Percentiles rank a stretch among this genome's conserved stretches.
Evolutionary conservation across 2,329 filamentous ascomycete species (phyloP).

Genomic region (Colletotrichum tropicale): DNA sequence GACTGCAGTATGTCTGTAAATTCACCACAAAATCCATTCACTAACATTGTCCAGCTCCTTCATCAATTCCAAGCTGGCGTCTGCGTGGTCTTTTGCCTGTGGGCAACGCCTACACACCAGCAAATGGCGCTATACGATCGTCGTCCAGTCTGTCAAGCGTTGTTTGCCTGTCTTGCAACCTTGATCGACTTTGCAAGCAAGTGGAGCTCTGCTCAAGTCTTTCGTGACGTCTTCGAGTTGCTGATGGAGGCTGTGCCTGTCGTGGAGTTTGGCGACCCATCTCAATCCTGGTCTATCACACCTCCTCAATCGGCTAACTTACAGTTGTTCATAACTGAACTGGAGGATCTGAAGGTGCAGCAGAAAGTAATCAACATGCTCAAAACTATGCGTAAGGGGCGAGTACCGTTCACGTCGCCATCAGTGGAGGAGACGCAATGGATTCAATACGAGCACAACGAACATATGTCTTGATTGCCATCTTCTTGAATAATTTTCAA

Average conservation of each 20-base stretch:
- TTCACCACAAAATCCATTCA: not conserved
- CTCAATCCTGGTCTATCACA: not conserved
- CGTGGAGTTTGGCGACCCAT: not conserved
- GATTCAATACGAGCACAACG: not conserved
- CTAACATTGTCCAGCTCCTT: not conserved
- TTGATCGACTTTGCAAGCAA: not conserved
- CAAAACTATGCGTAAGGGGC: not conserved
- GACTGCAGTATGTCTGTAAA: not conserved
- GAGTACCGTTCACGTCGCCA: not conserved
- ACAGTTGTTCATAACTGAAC: not conserved
- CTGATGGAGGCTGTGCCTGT: not conserved
- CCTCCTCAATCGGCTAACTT: not conserved
- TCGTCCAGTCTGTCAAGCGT: not conserved
- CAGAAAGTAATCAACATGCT: not conserved
- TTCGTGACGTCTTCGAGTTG: not conserved
- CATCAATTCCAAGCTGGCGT: not conserved
- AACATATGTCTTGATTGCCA: not conserved
- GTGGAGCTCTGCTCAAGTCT: not conserved
- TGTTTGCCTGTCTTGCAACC: not conserved
- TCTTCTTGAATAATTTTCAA: not conserved
- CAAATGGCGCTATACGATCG: not conserved
- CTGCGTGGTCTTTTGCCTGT: not conserved
- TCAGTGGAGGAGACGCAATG: not conserved
- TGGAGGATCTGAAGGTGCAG: not conserved
- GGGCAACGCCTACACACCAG: not conserved